Base-by-base conservation (phyloP, 371 early-diverging fungal genomes). In the Mortierella polycephala region DNA sequence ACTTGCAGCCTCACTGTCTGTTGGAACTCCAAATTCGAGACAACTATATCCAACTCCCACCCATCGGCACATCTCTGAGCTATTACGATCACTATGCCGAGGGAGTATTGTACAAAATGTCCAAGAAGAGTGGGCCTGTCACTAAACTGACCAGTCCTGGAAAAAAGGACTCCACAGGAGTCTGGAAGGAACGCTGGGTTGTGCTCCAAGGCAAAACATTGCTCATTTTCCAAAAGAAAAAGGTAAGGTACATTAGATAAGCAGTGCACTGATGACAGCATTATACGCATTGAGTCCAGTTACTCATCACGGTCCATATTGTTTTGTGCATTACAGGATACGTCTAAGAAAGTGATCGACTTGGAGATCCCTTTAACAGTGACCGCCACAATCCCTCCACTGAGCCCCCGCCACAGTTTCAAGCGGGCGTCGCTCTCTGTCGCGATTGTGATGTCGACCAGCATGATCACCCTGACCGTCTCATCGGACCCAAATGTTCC, bases 131-230 rank as follows among this genome's bases (percentile, higher is more conserved):
- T 21, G 39, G 59, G 18, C 50, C 44, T 14, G 65, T 60, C 37
- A 58, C 51, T 44, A 65, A 41, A 20, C 23, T 65, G 18, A 60
- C 64, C 7, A 55, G 52, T 14, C 21, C 67, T 51, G 57, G 67
- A 13, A 54, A 30, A 46, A 73, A 55, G 12, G 69, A 69, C 14
- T 61, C 40, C 0, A 5, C 52, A 7, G 70, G 67, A 42, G 58
- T 65, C 5, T 75, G 76, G 76, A 75, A 75, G 21, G 71, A 67
- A 20, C 66, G 76, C 1, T 75, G 76, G 76, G 76, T 70, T 14
- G 71, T 75, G 2, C 64, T 75, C 4, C 76, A 71, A n/a, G 76
- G 76, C 46, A 67, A 30, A 39, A 70, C 44, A 3, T 52, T 75
- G 45, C 39, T 63, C 7, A 54, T 75, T 18, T 71, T 66, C 51